A percentile compares a stretch with the other conserved stretches of the same genome.
These are phyloP conservation scores for Prosopis cineraria DNA, from an alignment of 306 rosid species.

Conservation along the genomic window DNA sequence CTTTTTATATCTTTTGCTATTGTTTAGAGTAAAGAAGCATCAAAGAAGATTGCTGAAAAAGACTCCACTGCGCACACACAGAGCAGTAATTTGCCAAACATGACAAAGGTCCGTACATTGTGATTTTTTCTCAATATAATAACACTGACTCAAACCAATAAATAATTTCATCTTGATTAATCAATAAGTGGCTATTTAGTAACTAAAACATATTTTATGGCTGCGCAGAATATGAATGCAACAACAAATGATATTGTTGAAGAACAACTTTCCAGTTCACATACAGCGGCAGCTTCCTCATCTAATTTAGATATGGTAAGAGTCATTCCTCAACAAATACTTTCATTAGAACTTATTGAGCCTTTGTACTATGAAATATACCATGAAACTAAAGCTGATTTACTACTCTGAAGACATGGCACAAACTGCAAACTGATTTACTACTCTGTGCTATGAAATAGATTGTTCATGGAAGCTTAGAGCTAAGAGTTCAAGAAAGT, in stretches of 20 bases:
- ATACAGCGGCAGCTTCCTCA: neutral
- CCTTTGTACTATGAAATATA: too few relatives aligned
- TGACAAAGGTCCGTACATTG: neutral
- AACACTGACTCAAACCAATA: neutral
- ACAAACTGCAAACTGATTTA: too few relatives aligned
- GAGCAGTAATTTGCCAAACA: neutral
- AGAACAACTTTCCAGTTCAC: neutral
- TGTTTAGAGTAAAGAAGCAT: too few relatives aligned
- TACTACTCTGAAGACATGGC: too few relatives aligned
- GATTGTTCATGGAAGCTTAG: too few relatives aligned
- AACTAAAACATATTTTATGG: neutral
- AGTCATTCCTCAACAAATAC: neutral
- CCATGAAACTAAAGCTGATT: too few relatives aligned
- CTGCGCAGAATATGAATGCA: neutral
- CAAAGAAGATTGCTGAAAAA: neutral
- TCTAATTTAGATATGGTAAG: neutral
- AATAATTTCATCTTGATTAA: neutral
- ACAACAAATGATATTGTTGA: neutral
- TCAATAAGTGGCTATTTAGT: neutral
- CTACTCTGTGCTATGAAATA: too few relatives aligned
- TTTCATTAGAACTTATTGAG: too few relatives aligned
- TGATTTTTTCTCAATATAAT: neutral
- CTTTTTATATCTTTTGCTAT: too few relatives aligned
- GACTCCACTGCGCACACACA: neutral
- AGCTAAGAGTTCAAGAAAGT: too few relatives aligned